Evolutionary conservation across 2,329 filamentous ascomycete genomes (phyloP).

Genomic region (Talaromyces albobiverticillius): DNA sequence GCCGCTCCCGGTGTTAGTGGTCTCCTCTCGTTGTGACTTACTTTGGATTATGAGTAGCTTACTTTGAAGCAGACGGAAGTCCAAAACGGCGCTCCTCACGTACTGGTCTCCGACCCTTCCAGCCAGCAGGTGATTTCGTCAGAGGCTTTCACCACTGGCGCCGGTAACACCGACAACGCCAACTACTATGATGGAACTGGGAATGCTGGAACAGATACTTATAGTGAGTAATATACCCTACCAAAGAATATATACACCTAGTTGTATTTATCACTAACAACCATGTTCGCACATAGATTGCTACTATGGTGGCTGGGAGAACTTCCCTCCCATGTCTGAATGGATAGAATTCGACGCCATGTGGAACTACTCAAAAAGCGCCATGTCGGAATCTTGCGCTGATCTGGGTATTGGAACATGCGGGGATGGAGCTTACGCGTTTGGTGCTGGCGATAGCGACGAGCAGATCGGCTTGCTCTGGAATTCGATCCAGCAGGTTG

Average conservation of each 20-base stretch:
- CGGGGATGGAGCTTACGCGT: constrained; percentile 6
- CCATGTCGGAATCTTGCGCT: constrained; percentile 10
- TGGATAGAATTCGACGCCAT: constrained; percentile 15
- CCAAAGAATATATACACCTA: too few species aligned
- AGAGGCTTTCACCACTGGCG: constrained; percentile 8
- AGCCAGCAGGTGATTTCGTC: constrained; percentile 13
- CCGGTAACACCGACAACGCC: constrained; percentile 7
- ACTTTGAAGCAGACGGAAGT: constrained; percentile 2
- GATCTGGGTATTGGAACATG: constrained; percentile 10
- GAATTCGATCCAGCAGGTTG: constrained; percentile 15
- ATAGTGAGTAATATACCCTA: not conserved
- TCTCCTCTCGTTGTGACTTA: not conserved
- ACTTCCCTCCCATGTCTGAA: constrained; percentile 6
- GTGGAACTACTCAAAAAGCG: constrained; percentile 14
- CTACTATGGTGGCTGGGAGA: constrained; percentile 12
- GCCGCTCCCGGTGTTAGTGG: not conserved
- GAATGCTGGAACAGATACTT: constrained; percentile 8
- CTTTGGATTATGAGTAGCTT: not conserved
- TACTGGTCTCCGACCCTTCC: constrained; percentile 7
- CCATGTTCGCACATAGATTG: not conserved
- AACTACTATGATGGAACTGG: constrained; percentile 14
- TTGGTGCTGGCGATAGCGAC: constrained; percentile 4
- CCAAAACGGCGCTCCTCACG: constrained; percentile 8
- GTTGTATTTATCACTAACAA: not conserved
- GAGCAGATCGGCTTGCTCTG: constrained; percentile 13